Conservation (phyloP, 257 asterid species). For the Petunia axillaris region DNA sequence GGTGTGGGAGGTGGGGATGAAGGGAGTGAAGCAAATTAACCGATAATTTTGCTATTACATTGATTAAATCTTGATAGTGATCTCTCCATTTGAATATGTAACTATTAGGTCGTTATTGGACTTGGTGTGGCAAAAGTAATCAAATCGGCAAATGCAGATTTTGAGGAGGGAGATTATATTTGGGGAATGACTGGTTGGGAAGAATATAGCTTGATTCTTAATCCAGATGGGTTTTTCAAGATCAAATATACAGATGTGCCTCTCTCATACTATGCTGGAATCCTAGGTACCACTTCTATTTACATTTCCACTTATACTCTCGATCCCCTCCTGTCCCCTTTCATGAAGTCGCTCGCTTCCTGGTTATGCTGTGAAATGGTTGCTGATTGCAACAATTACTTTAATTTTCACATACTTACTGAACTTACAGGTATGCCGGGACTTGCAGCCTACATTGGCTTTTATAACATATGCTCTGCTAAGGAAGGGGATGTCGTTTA, state of each 20-base stretch:
- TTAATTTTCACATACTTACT: not conserved
- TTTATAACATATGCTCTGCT: constrained; percentile 26
- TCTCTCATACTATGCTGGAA: constrained; percentile 33
- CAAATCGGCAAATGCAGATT: constrained; percentile 27
- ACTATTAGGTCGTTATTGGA: constrained; percentile 29
- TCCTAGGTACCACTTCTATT: constrained; percentile 22
- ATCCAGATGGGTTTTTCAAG: constrained; percentile 15
- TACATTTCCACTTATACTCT: not conserved
- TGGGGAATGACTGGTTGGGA: constrained; percentile 39
- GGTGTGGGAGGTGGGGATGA: not conserved
- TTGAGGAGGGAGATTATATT: constrained; percentile 33
- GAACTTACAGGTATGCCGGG: constrained; percentile 32
- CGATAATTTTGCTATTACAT: too few species aligned
- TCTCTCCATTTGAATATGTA: not conserved
- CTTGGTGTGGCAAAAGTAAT: constrained; percentile 31
- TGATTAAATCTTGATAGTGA: not conserved
- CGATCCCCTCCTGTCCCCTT: not conserved
- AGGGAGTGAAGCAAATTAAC: not conserved
- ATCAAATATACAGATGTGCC: constrained; percentile 23
- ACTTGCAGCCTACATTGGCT: constrained; percentile 31
- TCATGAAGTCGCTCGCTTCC: not conserved
- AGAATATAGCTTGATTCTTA: constrained; percentile 28
- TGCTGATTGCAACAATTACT: not conserved
- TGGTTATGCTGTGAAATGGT: not conserved
- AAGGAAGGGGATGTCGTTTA: constrained; percentile 35